Percentiles rank a stretch among this genome's conserved stretches.
These are phyloP conservation scores for Oidiodendron maius DNA, from an alignment of 495 filamentous ascomycete genomes.

Conservation along the genomic window DNA sequence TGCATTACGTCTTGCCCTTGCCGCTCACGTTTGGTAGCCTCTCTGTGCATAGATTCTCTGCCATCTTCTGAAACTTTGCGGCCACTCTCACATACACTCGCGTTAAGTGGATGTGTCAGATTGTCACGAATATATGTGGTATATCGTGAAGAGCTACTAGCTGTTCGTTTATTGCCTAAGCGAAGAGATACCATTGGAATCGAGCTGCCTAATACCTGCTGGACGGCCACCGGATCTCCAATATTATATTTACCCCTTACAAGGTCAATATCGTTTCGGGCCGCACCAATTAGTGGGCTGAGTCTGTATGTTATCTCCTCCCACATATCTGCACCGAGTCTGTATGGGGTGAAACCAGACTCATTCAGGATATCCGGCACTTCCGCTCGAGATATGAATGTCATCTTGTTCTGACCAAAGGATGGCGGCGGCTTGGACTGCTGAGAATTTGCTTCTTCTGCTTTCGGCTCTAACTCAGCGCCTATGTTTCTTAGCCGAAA, in stretches of 20 bases:
- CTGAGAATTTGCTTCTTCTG: background rate
- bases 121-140: constrained; percentile 9
- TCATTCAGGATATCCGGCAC: background rate
- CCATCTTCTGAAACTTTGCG: background rate
- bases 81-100: background rate
- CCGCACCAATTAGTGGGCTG: constrained; percentile 13
- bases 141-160: no score
- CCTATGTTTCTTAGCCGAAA: background rate
- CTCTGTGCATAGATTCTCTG: background rate
- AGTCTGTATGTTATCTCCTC: constrained; percentile 9
- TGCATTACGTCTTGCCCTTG: background rate
- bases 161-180: constrained; percentile 11
- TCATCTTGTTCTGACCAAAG: background rate
- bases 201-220: constrained; percentile 10
- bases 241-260: constrained; percentile 4
- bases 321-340: constrained; percentile 1
- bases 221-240: constrained; percentile 6
- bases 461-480: background rate
- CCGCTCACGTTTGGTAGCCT: background rate
- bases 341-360: no score
- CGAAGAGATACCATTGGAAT: constrained; percentile 17
- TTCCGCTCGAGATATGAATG: no score
- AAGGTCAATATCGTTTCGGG: constrained; percentile 19
- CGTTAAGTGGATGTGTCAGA: background rate
- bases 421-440: background rate